Conservation (phyloP, 164 flowering plant species). For the Protea cynaroides region DNA sequence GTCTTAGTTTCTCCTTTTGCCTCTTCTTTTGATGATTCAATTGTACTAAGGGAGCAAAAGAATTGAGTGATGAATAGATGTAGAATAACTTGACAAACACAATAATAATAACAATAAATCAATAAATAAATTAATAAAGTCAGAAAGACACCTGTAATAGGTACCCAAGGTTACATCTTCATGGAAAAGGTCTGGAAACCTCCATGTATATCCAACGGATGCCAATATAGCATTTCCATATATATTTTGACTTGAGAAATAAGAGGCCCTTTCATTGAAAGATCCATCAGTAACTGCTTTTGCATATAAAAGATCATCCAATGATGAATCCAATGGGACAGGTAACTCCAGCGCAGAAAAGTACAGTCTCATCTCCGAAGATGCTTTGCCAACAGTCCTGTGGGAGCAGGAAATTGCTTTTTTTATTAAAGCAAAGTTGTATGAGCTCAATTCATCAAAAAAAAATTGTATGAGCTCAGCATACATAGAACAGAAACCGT, state of each 20-base stretch:
- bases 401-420: no score
- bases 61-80: background rate
- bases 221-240: slow-evolving; percentile 82
- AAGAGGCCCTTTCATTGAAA: slow-evolving; percentile 72
- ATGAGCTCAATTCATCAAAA: slow-evolving; percentile 2
- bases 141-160: slow-evolving; percentile 63
- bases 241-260: slow-evolving; percentile 61
- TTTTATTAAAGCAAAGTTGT: background rate
- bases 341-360: slow-evolving; percentile 39
- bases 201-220: slow-evolving; percentile 76
- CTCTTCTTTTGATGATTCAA: no score
- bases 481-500: background rate
- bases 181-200: slow-evolving; percentile 47
- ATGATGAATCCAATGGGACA: slow-evolving; percentile 17
- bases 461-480: background rate
- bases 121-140: background rate
- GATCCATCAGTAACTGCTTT: slow-evolving; percentile 23
- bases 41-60: background rate
- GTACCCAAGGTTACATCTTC: slow-evolving; percentile 57
- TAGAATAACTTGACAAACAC: background rate
- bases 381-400: slow-evolving; percentile 79
- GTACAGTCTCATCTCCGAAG: slow-evolving; percentile 83
- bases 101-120: background rate
- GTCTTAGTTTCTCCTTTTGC: no score
- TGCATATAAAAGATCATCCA: slow-evolving; percentile 19